Base-by-base conservation (phyloP, 257 asterid genomes). In the Nicotiana paniculata region DNA sequence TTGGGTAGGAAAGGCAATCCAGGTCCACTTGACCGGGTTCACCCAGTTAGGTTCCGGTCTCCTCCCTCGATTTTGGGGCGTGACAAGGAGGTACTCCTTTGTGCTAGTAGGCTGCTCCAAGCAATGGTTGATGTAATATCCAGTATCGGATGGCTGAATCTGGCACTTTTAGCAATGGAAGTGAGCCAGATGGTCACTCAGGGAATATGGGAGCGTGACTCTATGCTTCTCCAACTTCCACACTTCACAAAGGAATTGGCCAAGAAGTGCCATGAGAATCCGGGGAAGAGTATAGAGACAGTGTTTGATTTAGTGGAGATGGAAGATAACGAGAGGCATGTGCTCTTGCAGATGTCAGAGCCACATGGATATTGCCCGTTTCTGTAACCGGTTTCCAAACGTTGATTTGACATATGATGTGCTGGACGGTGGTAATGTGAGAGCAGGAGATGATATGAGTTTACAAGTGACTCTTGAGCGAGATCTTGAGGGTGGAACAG, bases 81-180 rank as follows among this genome's bases (percentile, higher is more conserved):
- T 21, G 24, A 21, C 24, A 21, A 21, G 24, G 89, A 85, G 85
- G 86, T 88, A 10, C 81, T 88, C 12, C 43, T 88, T 39, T 83
- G 80, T 48, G 86, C 89, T 55, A 78, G 62, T 61, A 81, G 90
- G 81, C 82, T 88, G 21, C 87, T 88, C 57, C 87, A 85, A 55
- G 90, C 89, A 1, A 84, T 88, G 89, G 90, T 88, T 51, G 90
- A 88, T 88, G 90, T 88, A 12, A 88, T 88, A 7, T 88, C 89
- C 64, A 85, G 90, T 80, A 88, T 66, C 9, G 87, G 90, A 3
- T 88, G 90, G 89, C 87, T 85, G n/a, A 85, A 79, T 67, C 87
- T 85, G 65, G 89, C 87, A 21, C 84, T 88, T 55, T 81, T 88
- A 26, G 79, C 89, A 3, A 88, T 88, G 90, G 89, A 88, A 63